Evolutionary conservation across 2,329 filamentous ascomycete species (phyloP).

Genomic region (Calonectria leucothoes): DNA sequence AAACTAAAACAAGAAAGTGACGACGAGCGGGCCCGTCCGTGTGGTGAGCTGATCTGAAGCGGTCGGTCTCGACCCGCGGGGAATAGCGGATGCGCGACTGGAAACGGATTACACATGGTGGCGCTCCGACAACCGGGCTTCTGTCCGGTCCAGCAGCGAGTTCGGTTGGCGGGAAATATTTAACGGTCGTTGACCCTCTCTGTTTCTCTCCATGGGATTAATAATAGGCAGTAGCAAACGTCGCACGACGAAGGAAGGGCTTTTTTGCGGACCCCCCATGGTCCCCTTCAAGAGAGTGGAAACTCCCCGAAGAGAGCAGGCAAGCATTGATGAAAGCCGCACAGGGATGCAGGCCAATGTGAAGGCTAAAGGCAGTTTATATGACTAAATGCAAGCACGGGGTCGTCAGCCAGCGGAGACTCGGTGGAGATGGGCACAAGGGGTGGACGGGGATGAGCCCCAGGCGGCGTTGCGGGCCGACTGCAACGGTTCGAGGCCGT

Average conservation of each 20-base stretch:
- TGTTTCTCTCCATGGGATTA: not conserved
- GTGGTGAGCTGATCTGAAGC: not conserved
- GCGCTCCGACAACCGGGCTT: no score
- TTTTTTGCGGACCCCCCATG: not conserved
- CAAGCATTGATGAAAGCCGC: constrained; percentile 2
- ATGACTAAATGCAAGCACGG: constrained; percentile 25
- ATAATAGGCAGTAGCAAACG: not conserved
- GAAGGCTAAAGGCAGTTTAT: constrained; percentile 20
- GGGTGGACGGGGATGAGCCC: constrained; percentile 6
- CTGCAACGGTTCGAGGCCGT: constrained; percentile 1
- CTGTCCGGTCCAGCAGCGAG: no score
- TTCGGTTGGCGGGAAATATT: not conserved
- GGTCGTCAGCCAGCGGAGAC: constrained; percentile 19
- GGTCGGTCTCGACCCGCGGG: not conserved
- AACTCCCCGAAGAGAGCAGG: not conserved
- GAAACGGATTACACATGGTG: no score
- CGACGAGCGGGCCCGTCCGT: not conserved
- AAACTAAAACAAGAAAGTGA: not conserved
- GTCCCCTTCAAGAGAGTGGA: not conserved
- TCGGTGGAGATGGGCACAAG: constrained; percentile 7
- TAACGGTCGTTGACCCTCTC: not conserved
- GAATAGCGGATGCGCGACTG: no score
- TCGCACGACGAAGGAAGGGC: not conserved
- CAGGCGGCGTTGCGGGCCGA: constrained; percentile 11
- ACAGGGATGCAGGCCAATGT: constrained; percentile 12